A percentile compares a stretch with the other conserved stretches of the same genome.
phyloP scores from a whole-genome alignment of 169 alveolate species.

The Toxoplasma gondii region DNA sequence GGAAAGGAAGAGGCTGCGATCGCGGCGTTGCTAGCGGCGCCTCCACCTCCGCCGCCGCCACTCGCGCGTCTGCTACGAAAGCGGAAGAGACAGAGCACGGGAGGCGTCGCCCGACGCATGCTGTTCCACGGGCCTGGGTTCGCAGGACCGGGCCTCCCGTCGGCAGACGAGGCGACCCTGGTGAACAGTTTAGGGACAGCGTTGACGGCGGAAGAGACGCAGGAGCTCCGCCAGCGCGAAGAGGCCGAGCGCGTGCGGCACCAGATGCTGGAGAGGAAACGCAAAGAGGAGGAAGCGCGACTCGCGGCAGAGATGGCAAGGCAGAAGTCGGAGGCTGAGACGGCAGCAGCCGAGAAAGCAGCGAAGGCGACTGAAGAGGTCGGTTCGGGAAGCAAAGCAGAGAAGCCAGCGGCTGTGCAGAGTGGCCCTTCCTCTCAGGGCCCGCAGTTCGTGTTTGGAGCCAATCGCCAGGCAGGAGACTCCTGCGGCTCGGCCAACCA shows the following conservation, averaged over 20 bases:
- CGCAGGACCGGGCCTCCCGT: background rate
- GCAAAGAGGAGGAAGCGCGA: slow-evolving; percentile 1
- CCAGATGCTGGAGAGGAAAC: slow-evolving; percentile 9
- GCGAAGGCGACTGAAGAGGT: background rate
- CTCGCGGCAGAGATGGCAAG: background rate
- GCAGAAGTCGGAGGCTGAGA: background rate
- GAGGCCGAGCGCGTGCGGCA: slow-evolving; percentile 7
- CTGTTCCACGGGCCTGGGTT: background rate
- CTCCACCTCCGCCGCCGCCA: background rate
- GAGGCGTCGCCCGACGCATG: background rate
- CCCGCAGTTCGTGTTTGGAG: background rate
- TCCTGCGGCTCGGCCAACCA: background rate
- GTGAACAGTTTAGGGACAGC: slow-evolving; percentile 37
- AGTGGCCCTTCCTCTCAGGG: background rate
- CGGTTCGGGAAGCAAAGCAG: background rate
- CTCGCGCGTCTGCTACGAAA: slow-evolving; percentile 12
- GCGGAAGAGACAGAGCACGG: background rate
- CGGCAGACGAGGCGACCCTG: slow-evolving; percentile 9
- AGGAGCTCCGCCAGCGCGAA: slow-evolving; percentile 22
- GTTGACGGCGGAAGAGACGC: slow-evolving; percentile 30
- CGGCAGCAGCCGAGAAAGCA: background rate
- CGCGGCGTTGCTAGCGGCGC: slow-evolving; percentile 27
- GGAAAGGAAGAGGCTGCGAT: background rate
- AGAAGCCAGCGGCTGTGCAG: background rate
- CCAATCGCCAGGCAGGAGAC: background rate